Evolutionary conservation across 2,329 filamentous ascomycete genomes (phyloP).

Genomic region (Zelopaecilomyces penicillatus): DNA sequence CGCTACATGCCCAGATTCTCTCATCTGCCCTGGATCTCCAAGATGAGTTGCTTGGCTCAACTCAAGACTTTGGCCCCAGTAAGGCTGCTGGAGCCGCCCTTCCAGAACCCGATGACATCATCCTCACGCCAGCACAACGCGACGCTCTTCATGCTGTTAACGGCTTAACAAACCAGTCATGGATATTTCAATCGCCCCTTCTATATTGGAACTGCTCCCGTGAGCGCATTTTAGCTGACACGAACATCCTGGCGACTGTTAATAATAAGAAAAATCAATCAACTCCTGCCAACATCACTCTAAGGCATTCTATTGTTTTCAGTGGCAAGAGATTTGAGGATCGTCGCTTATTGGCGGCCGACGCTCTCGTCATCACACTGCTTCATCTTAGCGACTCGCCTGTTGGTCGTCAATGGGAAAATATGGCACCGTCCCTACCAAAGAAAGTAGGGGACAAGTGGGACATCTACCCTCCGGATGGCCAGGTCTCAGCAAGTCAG

Average conservation of each 20-base stretch:
- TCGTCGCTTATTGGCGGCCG: conserved; percentile 58
- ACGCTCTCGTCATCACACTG: conserved; percentile 70
- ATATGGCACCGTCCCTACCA: conserved; percentile 46
- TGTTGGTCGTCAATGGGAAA: conserved; percentile 58
- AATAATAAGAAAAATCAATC: conserved; percentile 54
- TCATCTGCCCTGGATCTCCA: conserved; percentile 61
- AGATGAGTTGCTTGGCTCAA: conserved; percentile 56
- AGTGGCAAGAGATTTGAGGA: conserved; percentile 71
- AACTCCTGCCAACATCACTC: conserved; percentile 63
- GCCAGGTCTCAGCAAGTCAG: conserved; percentile 44
- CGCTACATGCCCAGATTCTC: conserved; percentile 57
- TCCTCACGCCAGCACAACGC: conserved; percentile 37
- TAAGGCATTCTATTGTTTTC: conserved; percentile 72
- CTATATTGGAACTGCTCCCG: conserved; percentile 71
- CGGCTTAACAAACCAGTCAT: conserved; percentile 53
- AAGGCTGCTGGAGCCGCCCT: conserved; percentile 20
- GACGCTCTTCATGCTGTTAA: conserved; percentile 52
- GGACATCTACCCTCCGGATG: conserved; percentile 56
- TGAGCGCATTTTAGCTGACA: conserved; percentile 48
- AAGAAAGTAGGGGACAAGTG: conserved; percentile 44
- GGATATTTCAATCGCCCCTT: conserved; percentile 76
- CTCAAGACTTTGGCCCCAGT: conserved; percentile 45
- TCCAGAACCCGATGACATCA: conserved; percentile 16
- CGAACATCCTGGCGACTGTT: conserved; percentile 59
- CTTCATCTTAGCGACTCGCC: conserved; percentile 59